phyloP scores from a whole-genome alignment of 257 asterid species.

The Craterostigma plantagineum region DNA sequence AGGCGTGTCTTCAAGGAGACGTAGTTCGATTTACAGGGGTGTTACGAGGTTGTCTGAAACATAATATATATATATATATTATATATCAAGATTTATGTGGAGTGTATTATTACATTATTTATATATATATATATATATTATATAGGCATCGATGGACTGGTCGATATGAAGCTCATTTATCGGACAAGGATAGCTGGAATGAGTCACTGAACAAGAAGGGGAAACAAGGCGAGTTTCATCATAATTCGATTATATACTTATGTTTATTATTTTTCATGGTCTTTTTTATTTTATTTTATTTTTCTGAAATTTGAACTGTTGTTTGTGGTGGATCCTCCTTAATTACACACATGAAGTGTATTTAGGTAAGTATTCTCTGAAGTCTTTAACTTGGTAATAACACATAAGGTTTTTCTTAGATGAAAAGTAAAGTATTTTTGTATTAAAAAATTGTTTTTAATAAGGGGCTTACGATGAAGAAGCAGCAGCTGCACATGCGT shows the following conservation, averaged over 20 bases:
- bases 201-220: slow-evolving; percentile 63
- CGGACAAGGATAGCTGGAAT: slow-evolving; percentile 80
- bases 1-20: slow-evolving; percentile 42
- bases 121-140: too few species aligned
- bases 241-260: not conserved
- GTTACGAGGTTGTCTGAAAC: slow-evolving; percentile 40
- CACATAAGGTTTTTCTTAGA: too few species aligned
- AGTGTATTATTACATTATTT: not conserved
- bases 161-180: slow-evolving; percentile 68
- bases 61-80: too few species aligned
- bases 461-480: slow-evolving; percentile 80
- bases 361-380: slow-evolving; percentile 33
- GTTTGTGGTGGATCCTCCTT: slow-evolving; percentile 17
- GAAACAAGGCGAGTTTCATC: slow-evolving; percentile 36
- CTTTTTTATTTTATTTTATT: not conserved
- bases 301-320: too few species aligned
- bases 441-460: not conserved
- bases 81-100: too few species aligned
- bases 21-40: slow-evolving; percentile 64
- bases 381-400: too few species aligned
- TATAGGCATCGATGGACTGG: slow-evolving; percentile 73
- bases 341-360: slow-evolving; percentile 58
- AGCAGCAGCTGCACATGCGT: slow-evolving; percentile 76
- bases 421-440: too few species aligned
- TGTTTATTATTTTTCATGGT: not conserved